A percentile compares a stretch with the other conserved stretches of the same genome.
phyloP scores from a whole-genome alignment of 2,329 filamentous ascomycete genomes.

The Pezicula radicicola region DNA sequence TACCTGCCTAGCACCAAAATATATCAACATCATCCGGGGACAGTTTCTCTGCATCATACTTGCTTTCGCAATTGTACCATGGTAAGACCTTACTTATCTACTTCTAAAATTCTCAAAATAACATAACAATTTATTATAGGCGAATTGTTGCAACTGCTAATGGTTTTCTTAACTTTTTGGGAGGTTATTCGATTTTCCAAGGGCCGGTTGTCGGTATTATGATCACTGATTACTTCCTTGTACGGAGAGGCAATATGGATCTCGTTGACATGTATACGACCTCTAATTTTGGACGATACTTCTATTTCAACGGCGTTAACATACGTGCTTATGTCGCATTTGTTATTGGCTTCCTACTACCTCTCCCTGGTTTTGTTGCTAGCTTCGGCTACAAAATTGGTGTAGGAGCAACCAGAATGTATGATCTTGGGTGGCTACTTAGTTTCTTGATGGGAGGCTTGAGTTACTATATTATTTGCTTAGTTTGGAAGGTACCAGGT shows the following conservation, averaged over 20 bases:
- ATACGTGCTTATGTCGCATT: slow-evolving; percentile 7
- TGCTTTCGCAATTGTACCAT: slow-evolving; percentile 40
- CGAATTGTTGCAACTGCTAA: slow-evolving; percentile 33
- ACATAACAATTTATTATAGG: too few relatives aligned
- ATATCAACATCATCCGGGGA: slow-evolving; percentile 44
- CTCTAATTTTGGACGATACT: slow-evolving; percentile 19
- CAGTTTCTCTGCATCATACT: slow-evolving; percentile 36
- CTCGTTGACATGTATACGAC: slow-evolving; percentile 30
- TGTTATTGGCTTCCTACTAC: slow-evolving; percentile 23
- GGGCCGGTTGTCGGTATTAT: slow-evolving; percentile 34
- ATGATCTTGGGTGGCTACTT: background rate
- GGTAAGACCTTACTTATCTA: slow-evolving; percentile 15
- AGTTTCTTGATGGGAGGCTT: background rate
- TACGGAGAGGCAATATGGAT: slow-evolving; percentile 26
- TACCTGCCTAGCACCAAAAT: slow-evolving; percentile 43
- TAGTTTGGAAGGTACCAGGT: background rate
- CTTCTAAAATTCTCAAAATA: too few relatives aligned
- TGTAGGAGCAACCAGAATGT: background rate
- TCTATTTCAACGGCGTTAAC: background rate
- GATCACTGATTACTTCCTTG: slow-evolving; percentile 30
- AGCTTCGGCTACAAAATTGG: background rate
- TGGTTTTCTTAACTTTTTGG: slow-evolving; percentile 1
- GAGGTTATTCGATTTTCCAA: slow-evolving; percentile 23
- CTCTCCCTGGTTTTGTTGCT: background rate
- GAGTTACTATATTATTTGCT: background rate